Evolutionary conservation across 371 early-diverging fungal genomes (phyloP), one percentile per base, ranked within the genome.

Genomic region (Mucor mucedo): DNA sequence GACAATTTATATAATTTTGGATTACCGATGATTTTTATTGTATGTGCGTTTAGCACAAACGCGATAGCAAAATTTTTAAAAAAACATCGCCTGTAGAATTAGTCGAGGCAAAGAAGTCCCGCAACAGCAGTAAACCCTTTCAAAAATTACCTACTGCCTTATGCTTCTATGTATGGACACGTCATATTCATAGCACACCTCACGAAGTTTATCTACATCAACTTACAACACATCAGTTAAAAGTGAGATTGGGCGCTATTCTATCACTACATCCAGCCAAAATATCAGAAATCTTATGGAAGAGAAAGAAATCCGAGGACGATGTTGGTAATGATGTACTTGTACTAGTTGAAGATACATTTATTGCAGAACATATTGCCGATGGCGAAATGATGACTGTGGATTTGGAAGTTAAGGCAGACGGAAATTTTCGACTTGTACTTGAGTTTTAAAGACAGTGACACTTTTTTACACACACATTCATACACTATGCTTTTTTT

Each of bases 311-410:
- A 0, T 3, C 38, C 6, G 27, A 41, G 6, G 38, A 39, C 21
- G 41, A 58, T 27, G 38, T 35, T 41, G 13, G 10, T 47, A 69
- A 40, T n/a, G 59, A 58, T 28, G 52, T 65, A n/a, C 47, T 55
- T 10, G 65, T 73, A n/a, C 16, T 69, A 27, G 63, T 70, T 5
- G 71, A 70, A 39, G 71, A 70, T 48, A 53, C 66, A 1, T 66
- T 70, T 58, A 52, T 70, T 13, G 16, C 56, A 39, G 66, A 70
- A 35, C 62, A 70, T 27, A 66, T 70, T 9, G 4, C 28, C 5
- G 60, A 70, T 41, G 63, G 59, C 11, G 55, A 61, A 38, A 52
- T 55, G 10, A 62, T 70, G 28, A 47, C 47, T 21, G 60, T 70
- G 4, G 62, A 66, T 14, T 70, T 63, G 60, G 71, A 70, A 56